A percentile compares a stretch with the other conserved stretches of the same genome.
phyloP scores from a whole-genome alignment of 345 rosid species.

The Rhodomyrtus tomentosa region DNA sequence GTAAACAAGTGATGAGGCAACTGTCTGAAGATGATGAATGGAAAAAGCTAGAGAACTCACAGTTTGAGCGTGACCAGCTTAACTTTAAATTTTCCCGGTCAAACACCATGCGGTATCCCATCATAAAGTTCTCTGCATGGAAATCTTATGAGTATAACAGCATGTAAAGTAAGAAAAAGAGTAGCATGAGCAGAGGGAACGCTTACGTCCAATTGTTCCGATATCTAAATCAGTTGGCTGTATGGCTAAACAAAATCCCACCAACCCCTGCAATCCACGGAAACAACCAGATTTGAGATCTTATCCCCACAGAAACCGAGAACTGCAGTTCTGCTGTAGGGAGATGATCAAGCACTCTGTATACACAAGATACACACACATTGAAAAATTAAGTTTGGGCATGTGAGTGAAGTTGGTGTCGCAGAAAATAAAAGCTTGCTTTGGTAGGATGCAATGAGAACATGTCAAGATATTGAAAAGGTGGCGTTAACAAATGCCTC shows the following conservation, averaged over 20 bases:
- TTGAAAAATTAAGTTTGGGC: neutral
- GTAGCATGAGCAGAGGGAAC: neutral
- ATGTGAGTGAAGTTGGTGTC: neutral
- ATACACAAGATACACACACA: neutral
- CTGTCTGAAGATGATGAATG: neutral
- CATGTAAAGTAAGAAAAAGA: neutral
- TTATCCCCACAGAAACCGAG: neutral
- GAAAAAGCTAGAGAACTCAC: slow-evolving; percentile 29
- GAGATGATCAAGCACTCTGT: neutral
- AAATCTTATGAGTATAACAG: neutral
- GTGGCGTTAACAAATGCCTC: too few species aligned
- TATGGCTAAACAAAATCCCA: slow-evolving; percentile 64
- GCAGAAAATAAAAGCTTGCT: neutral
- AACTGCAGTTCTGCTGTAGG: neutral
- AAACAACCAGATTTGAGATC: neutral
- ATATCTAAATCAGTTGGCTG: slow-evolving; percentile 41
- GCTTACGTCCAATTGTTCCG: slow-evolving; percentile 71
- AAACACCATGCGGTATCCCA: slow-evolving; percentile 63
- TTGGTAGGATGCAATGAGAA: too few species aligned
- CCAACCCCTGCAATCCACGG: slow-evolving; percentile 1
- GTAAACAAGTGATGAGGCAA: neutral
- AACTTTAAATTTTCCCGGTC: slow-evolving; percentile 74
- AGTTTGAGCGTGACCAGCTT: slow-evolving; percentile 74
- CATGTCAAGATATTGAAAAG: too few species aligned
- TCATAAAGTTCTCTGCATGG: slow-evolving; percentile 81